These are phyloP conservation scores for Cladorrhinum samala DNA, from an alignment of 495 filamentous ascomycete genomes.

Conservation along the genomic window DNA sequence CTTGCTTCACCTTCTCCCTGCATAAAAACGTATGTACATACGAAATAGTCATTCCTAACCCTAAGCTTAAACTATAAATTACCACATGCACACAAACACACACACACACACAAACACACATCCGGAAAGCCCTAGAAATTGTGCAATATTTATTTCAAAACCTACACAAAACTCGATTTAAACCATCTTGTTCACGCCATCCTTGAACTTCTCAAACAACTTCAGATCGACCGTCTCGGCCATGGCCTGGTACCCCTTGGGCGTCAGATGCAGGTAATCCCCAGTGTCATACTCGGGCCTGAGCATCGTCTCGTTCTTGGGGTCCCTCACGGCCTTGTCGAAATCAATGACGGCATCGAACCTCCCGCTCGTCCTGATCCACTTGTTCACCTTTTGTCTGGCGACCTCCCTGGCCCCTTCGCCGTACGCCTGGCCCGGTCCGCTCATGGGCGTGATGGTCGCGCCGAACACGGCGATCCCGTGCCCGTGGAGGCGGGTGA, in stretches of 20 bases:
- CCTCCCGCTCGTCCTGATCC: conserved; percentile 47
- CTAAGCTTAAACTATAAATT: no score
- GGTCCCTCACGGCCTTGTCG: conserved; percentile 47
- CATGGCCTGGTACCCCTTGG: conserved; percentile 50
- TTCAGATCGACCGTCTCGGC: conserved; percentile 49
- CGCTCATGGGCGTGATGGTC: conserved; percentile 59
- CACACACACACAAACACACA: no score
- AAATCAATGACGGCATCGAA: conserved; percentile 64
- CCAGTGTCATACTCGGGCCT: conserved; percentile 48
- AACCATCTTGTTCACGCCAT: conserved; percentile 17
- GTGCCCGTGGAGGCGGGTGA: conserved; percentile 41
- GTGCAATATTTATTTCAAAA: no score
- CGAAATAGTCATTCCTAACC: no score
- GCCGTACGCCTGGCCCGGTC: conserved; percentile 39
- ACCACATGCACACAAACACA: no score
- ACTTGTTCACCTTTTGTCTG: conserved; percentile 53
- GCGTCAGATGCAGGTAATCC: conserved; percentile 60
- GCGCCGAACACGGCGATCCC: conserved; percentile 51
- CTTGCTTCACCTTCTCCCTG: no score
- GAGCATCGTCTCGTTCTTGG: conserved; percentile 36
- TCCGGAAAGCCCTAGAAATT: no score
- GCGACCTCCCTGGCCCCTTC: conserved; percentile 44
- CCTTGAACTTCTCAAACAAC: conserved; percentile 35
- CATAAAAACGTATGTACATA: no score
- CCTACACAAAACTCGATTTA: neutral